Percentiles rank a stretch among this genome's conserved stretches.
Conservation (phyloP, 352 stramenopile genomes). For the Pythium monospermum region DNA sequence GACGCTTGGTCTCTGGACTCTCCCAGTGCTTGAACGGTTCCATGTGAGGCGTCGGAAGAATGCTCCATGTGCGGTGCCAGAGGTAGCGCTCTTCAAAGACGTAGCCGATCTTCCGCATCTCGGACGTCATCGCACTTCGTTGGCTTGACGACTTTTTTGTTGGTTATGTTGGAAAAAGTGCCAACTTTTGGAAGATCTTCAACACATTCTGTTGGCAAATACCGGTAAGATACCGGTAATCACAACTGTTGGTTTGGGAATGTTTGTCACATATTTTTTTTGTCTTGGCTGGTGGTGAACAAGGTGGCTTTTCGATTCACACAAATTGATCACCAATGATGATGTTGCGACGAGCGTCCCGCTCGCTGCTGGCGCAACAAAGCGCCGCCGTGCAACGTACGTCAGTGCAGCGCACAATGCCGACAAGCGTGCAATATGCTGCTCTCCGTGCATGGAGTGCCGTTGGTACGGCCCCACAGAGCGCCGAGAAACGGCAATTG, state of each 20-base stretch:
- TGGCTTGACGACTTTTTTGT: not conserved
- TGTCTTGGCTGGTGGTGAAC: not conserved
- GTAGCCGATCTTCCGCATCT: conserved; percentile 46
- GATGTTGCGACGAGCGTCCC: conserved; percentile 11
- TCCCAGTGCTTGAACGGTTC: conserved; percentile 79
- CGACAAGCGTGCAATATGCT: conserved; percentile 4
- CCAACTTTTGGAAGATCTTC: no score
- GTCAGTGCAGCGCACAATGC: not conserved
- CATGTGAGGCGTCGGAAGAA: conserved; percentile 42
- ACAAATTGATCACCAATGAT: conserved; percentile 5
- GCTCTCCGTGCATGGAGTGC: not conserved
- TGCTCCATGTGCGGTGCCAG: conserved; percentile 62
- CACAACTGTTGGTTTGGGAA: not conserved
- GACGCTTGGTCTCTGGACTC: conserved; percentile 71
- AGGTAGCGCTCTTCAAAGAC: conserved; percentile 81
- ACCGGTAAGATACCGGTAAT: not conserved
- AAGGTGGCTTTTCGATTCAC: conserved; percentile 1
- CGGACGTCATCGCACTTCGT: no score
- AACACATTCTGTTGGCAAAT: no score
- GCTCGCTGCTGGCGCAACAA: conserved; percentile 9
- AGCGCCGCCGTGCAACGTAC: not conserved
- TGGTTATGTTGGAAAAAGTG: not conserved
- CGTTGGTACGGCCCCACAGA: no score
- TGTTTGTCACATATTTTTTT: not conserved
- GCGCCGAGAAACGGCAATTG: no score